Conservation (phyloP, 129 eudicot genomes). For the Arctium lappa region DNA sequence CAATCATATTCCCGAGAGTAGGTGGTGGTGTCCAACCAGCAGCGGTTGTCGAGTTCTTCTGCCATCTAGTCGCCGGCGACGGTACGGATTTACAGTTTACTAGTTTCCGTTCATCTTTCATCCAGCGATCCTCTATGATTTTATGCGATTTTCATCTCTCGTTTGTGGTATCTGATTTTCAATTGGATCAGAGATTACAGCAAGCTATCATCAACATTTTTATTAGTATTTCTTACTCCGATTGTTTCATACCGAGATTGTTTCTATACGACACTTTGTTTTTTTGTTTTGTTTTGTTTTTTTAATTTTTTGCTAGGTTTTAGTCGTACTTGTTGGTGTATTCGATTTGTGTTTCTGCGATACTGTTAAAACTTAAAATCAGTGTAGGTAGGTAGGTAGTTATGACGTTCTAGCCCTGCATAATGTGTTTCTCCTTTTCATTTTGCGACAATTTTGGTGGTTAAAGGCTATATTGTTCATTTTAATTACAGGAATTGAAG, state of each 20-base stretch:
- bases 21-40: slow-evolving; percentile 2
- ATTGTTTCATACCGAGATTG: not conserved
- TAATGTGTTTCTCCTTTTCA: not conserved
- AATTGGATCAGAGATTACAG: slow-evolving; percentile 6
- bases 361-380: not conserved
- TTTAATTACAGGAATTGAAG: not conserved
- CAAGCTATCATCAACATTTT: slow-evolving; percentile 9
- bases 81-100: slow-evolving; percentile 15
- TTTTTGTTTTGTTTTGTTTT: not conserved
- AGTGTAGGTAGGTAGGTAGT: not conserved
- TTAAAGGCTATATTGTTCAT: not conserved
- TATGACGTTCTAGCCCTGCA: not conserved
- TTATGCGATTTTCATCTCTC: not conserved
- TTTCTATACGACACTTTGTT: not conserved
- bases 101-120: slow-evolving; percentile 9
- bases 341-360: not conserved
- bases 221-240: not conserved
- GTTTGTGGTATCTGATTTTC: not conserved
- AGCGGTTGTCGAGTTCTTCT: not conserved
- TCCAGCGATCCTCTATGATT: not conserved
- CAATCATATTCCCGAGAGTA: slow-evolving; percentile 16
- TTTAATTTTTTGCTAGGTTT: not conserved
- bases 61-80: slow-evolving; percentile 18
- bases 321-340: not conserved
- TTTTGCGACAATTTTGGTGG: not conserved